Evolutionary conservation across 2,329 filamentous ascomycete species (phyloP).

Genomic region (Arthrobotrys pseudoclavata): DNA sequence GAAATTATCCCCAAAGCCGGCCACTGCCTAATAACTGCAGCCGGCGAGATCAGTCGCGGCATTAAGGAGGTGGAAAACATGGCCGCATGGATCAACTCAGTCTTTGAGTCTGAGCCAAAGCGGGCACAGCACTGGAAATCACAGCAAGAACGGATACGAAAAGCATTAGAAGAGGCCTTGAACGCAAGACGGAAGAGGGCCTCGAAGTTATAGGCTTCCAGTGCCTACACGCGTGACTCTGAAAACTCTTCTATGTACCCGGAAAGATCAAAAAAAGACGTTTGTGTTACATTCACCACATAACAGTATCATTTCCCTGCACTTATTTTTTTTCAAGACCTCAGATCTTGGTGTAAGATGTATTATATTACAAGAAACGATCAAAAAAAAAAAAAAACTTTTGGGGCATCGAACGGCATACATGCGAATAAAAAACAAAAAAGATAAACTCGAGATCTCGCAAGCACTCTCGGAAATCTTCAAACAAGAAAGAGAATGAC

Average conservation of each 20-base stretch:
- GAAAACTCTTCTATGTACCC: too few species aligned
- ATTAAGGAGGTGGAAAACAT: conserved; percentile 39
- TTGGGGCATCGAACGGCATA: conserved; percentile 27
- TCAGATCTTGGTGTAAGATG: background rate
- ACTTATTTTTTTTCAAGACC: background rate
- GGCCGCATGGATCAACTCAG: conserved; percentile 24
- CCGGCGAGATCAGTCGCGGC: conserved; percentile 9
- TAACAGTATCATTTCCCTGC: background rate
- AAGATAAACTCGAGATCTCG: background rate
- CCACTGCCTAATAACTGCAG: conserved; percentile 38
- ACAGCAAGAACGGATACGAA: background rate
- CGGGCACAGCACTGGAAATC: conserved; percentile 25
- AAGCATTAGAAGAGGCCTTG: background rate
- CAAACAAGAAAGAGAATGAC: background rate
- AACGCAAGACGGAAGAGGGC: background rate
- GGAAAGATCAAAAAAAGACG: too few species aligned
- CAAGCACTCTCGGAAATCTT: background rate
- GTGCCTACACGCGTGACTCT: background rate
- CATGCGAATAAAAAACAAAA: background rate
- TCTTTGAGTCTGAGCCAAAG: conserved; percentile 16
- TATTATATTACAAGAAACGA: conserved; percentile 10
- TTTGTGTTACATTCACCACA: background rate
- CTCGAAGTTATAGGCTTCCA: conserved; percentile 19
- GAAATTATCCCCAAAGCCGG: conserved; percentile 27
- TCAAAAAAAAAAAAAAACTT: conserved; percentile 1